Conservation (phyloP, 1,284 basidiomycete species). For the Malassezia yamatoensis region DNA sequence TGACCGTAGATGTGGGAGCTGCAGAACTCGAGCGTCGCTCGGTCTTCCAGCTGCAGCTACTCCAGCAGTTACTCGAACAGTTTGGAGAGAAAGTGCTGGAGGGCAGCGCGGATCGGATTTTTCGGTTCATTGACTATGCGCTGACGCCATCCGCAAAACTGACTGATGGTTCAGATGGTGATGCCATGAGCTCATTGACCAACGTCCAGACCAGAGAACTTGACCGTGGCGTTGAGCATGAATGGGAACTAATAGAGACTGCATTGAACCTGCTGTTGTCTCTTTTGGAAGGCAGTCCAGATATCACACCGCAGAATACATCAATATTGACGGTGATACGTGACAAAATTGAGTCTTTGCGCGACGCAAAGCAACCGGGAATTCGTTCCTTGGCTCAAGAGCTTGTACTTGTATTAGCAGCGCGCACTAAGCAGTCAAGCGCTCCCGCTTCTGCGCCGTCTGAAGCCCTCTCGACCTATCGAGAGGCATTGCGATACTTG, state of each 20-base stretch:
- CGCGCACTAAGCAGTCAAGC: conserved; percentile 51
- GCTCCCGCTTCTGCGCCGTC: not conserved
- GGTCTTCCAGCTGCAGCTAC: conserved; percentile 32
- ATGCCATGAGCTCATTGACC: not conserved
- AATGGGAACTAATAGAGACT: conserved; percentile 29
- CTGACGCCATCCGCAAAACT: conserved; percentile 17
- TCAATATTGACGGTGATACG: conserved; percentile 35
- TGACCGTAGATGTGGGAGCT: not conserved
- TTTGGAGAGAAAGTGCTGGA: conserved; percentile 33
- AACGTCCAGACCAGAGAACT: conserved; percentile 1
- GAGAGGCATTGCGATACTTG: conserved; percentile 72
- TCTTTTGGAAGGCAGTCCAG: conserved; percentile 29
- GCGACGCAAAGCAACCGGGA: conserved; percentile 23
- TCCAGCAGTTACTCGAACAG: conserved; percentile 36
- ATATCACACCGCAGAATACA: conserved; percentile 20
- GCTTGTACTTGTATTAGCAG: conserved; percentile 68
- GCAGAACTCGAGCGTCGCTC: conserved; percentile 16
- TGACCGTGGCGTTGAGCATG: conserved; percentile 8
- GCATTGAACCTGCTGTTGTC: conserved; percentile 37
- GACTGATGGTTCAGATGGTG: not conserved
- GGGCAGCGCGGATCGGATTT: conserved; percentile 25
- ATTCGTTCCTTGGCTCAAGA: conserved; percentile 60
- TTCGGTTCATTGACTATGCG: conserved; percentile 38
- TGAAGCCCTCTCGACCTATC: conserved; percentile 53
- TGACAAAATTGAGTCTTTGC: conserved; percentile 23